Conservation (phyloP, 805 yeast genomes). For the Starmera caribaea region DNA sequence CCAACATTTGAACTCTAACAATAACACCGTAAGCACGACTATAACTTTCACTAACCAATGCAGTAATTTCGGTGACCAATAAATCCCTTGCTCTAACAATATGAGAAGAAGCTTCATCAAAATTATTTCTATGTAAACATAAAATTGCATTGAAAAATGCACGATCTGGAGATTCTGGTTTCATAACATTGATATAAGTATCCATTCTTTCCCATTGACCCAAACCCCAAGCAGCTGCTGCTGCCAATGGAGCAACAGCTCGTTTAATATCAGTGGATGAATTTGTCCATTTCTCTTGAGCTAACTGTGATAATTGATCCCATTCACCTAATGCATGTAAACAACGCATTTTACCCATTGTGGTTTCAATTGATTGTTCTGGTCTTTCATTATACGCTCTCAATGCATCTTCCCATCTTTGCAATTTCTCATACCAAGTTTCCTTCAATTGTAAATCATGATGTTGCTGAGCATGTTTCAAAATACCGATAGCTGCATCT, state of each 20-base stretch:
- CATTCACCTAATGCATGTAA: conserved; percentile 98
- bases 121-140: conserved; percentile 77
- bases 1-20: conserved; percentile 93
- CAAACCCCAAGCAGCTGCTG: conserved; percentile 98
- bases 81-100: conserved; percentile 81
- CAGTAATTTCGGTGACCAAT: conserved; percentile 86
- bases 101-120: conserved; percentile 69
- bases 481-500: conserved; percentile 95
- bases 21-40: conserved; percentile 95
- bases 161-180: conserved; percentile 84
- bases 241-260: conserved; percentile 92
- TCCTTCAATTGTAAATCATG: conserved; percentile 89
- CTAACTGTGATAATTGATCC: conserved; percentile 83
- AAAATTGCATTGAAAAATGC: conserved; percentile 92
- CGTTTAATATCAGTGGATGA: conserved; percentile 67
- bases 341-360: conserved; percentile 97
- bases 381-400: conserved; percentile 81
- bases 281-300: conserved; percentile 75
- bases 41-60: conserved; percentile 90
- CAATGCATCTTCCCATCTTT: conserved; percentile 97
- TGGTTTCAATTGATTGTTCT: conserved; percentile 68
- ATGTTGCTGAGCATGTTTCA: conserved; percentile 87
- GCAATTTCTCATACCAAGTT: conserved; percentile 95
- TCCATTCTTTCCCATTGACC: conserved; percentile 97
- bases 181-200: conserved; percentile 82